Base-by-base conservation (phyloP, 176 grass and related monocot species). In the Juncus effusus region DNA sequence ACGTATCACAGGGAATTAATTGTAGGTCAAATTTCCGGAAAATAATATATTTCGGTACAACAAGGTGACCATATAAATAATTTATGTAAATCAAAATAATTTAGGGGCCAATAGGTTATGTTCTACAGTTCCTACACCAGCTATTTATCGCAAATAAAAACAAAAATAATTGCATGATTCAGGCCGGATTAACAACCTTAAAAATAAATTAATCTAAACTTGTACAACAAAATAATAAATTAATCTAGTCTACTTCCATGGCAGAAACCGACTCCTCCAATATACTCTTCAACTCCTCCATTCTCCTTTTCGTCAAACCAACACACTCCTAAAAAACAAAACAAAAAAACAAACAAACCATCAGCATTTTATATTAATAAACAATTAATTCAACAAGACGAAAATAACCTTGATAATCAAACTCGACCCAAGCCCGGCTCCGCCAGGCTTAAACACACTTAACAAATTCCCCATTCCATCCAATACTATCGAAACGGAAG, bases 361-460 rank as follows among this genome's bases (percentile, higher is more conserved):
- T 52, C 40, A 74, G 4, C 13, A 51, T 74, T 28, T 5, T 8
- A 9, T 38, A 56, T 56, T 14, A 36, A 9, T 0, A 55, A 65
- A 67, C 6, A 74, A 42, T 74, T 38, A 55, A 54, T 36, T 28
- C 53, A 68, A 51, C 62, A 73, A 47, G 13, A 38, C 50, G 15
- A 57, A 56, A 70, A 63, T n/a, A 8, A 91, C 93, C 93, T 89
- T 92, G 70, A 97, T 69, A 72, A 68, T 84, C 74, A 19, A 42
- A 66, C 72, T 82, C 55, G 75, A 79, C 40, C 75, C 70, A 62
- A 79, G 82, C 62, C 76, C 82, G 40, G 59, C 51, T 53, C 88
- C 94, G 53, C 93, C 94, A 49, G 81, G 72, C 79, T 97, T 97
- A 16, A 89, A 84, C 56, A 97, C 61, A 41, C 82, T 88, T 12